Evolutionary conservation across 1,284 basidiomycete species (phyloP).

Genomic region (Marasmius sp.): DNA sequence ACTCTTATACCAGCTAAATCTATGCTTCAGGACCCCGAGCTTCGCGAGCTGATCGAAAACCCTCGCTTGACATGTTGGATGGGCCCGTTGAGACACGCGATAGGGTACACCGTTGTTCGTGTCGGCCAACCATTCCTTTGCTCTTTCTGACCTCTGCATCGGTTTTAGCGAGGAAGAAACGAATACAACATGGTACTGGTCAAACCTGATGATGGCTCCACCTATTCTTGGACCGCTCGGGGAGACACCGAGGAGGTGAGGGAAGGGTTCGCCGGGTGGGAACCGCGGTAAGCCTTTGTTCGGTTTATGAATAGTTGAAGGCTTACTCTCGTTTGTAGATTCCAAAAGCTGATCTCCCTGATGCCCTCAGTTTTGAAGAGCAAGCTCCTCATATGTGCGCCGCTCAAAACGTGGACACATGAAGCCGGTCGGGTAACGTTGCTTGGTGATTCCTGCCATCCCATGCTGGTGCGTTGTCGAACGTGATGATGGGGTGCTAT

Average conservation of each 20-base stretch:
- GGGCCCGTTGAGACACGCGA: conserved; percentile 43
- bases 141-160: neutral
- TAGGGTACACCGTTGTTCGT: conserved; percentile 42
- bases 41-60: conserved; percentile 38
- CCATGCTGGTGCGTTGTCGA: conserved; percentile 12
- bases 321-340: conserved; percentile 24
- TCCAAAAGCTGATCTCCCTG: conserved; percentile 47
- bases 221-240: conserved; percentile 41
- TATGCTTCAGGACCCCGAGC: conserved; percentile 49
- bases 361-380: conserved; percentile 49
- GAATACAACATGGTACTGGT: conserved; percentile 51
- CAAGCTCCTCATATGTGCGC: conserved; percentile 49
- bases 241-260: conserved; percentile 43
- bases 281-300: conserved; percentile 37
- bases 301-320: conserved; percentile 8
- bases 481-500: neutral
- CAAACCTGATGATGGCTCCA: conserved; percentile 40
- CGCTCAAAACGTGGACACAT: conserved; percentile 20
- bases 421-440: conserved; percentile 6
- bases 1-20: conserved; percentile 47
- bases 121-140: neutral
- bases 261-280: conserved; percentile 45
- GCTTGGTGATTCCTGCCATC: conserved; percentile 17
- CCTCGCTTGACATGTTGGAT: conserved; percentile 44
- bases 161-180: conserved; percentile 34